A percentile compares a stretch with the other conserved stretches of the same genome.
phyloP scores from a whole-genome alignment of 352 stramenopile species.

The Thalassiosira sp. region DNA sequence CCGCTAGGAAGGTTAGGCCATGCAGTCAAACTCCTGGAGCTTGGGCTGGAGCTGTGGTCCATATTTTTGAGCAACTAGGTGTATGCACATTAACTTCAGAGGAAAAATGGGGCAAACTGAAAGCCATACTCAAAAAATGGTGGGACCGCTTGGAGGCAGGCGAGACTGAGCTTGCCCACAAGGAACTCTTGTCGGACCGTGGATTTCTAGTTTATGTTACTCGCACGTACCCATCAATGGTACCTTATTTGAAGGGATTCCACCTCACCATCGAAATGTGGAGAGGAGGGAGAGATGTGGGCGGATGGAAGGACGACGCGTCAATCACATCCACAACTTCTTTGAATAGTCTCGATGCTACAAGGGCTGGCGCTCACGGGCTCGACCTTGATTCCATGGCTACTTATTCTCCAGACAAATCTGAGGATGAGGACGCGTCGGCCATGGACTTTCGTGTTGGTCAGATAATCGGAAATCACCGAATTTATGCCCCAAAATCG shows the following conservation, averaged over 20 bases:
- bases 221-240: slow-evolving; percentile 47
- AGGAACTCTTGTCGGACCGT: slow-evolving; percentile 32
- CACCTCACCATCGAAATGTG: slow-evolving; percentile 50
- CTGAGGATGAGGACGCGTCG: background rate
- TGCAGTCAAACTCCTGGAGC: slow-evolving; percentile 37
- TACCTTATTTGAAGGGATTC: slow-evolving; percentile 67
- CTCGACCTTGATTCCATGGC: too few relatives aligned
- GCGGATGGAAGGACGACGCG: slow-evolving; percentile 41
- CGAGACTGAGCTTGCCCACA: slow-evolving; percentile 24
- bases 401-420: too few relatives aligned
- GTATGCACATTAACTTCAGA: slow-evolving; percentile 35
- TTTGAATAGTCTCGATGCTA: slow-evolving; percentile 19
- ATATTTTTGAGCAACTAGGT: slow-evolving; percentile 20
- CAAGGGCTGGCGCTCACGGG: background rate
- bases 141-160: background rate
- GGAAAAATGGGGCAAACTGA: slow-evolving; percentile 58
- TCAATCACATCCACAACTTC: background rate
- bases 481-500: background rate
- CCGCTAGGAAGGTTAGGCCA: slow-evolving; percentile 44
- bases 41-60: slow-evolving; percentile 52
- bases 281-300: slow-evolving; percentile 23
- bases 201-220: slow-evolving; percentile 67
- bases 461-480: background rate
- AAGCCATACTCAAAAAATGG: slow-evolving; percentile 17
- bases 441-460: background rate